These are phyloP conservation scores for Iodosphaeria phyllophila DNA, from an alignment of 2,329 filamentous ascomycete species.

Conservation along the genomic window DNA sequence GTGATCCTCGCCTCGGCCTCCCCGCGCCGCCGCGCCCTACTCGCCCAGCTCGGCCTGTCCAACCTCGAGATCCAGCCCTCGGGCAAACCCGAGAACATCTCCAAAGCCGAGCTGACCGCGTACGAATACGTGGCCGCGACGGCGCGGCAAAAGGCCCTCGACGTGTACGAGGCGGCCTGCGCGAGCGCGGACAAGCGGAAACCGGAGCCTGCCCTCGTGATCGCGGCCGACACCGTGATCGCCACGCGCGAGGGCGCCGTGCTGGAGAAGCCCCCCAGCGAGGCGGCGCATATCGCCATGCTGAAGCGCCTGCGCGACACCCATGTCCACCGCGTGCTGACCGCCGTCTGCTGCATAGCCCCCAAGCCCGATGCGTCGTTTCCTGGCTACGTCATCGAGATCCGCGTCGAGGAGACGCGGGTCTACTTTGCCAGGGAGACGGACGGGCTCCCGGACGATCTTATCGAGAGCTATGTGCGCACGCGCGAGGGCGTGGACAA, in stretches of 20 bases:
- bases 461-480: slow-evolving; percentile 59
- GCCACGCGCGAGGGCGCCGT: slow-evolving; percentile 58
- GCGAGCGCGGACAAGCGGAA: slow-evolving; percentile 18
- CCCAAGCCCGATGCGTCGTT: slow-evolving; percentile 63
- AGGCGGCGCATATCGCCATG: slow-evolving; percentile 70
- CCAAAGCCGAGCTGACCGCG: slow-evolving; percentile 54
- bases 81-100: slow-evolving; percentile 65
- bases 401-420: slow-evolving; percentile 72
- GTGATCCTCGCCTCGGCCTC: slow-evolving; percentile 84
- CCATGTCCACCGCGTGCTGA: slow-evolving; percentile 64
- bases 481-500: slow-evolving; percentile 91
- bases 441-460: slow-evolving; percentile 50
- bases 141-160: slow-evolving; percentile 63
- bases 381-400: slow-evolving; percentile 72
- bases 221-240: slow-evolving; percentile 83
- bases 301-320: slow-evolving; percentile 65
- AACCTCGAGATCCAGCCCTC: slow-evolving; percentile 76
- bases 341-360: slow-evolving; percentile 66
- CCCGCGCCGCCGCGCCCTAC: slow-evolving; percentile 64
- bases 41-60: slow-evolving; percentile 64
- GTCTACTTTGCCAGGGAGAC: slow-evolving; percentile 63
- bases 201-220: slow-evolving; percentile 75
- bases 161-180: slow-evolving; percentile 41
- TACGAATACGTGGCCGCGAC: slow-evolving; percentile 86
- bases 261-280: slow-evolving; percentile 75